Conservation (phyloP, 495 filamentous ascomycete species). For the Thermothielavioides terrestris region DNA sequence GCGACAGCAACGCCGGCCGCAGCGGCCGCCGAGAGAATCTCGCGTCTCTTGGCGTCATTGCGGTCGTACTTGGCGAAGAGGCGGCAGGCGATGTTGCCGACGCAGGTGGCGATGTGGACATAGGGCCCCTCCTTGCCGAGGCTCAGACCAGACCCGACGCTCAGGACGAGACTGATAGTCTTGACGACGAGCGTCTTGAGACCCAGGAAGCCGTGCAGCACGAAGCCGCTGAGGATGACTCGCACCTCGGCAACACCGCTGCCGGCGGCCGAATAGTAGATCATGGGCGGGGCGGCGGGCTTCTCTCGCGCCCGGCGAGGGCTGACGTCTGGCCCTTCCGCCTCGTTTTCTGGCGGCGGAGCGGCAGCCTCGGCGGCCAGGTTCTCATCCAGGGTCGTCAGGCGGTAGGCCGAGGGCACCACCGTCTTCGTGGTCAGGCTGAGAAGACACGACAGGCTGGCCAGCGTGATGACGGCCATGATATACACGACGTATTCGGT, state of each 20-base stretch:
- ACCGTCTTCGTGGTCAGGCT: slow-evolving; percentile 85
- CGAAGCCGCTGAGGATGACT: slow-evolving; percentile 94
- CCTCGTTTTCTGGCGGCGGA: slow-evolving; percentile 30
- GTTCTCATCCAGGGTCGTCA: slow-evolving; percentile 82
- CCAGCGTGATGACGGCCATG: slow-evolving; percentile 57
- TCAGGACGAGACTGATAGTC: slow-evolving; percentile 72
- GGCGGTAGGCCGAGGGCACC: slow-evolving; percentile 75
- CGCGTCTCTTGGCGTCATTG: slow-evolving; percentile 81
- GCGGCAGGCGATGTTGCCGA: slow-evolving; percentile 92
- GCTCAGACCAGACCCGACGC: slow-evolving; percentile 85
- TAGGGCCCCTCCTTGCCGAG: slow-evolving; percentile 96
- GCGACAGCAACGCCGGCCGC: slow-evolving; percentile 91
- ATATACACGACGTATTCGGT: slow-evolving; percentile 73
- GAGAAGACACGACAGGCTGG: slow-evolving; percentile 66
- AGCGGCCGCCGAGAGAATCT: slow-evolving; percentile 86
- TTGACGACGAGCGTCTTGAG: slow-evolving; percentile 84
- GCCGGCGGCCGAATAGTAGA: slow-evolving; percentile 92
- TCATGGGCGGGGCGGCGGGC: slow-evolving; percentile 54
- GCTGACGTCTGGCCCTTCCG: slow-evolving; percentile 30
- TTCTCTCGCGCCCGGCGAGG: slow-evolving; percentile 21
- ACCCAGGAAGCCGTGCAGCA: slow-evolving; percentile 91
- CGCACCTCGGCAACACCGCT: slow-evolving; percentile 97
- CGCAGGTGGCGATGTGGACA: slow-evolving; percentile 92
- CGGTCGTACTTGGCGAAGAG: slow-evolving; percentile 86
- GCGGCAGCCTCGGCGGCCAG: slow-evolving; percentile 40